Conservation (phyloP, 345 rosid genomes). For the Populus nigra region DNA sequence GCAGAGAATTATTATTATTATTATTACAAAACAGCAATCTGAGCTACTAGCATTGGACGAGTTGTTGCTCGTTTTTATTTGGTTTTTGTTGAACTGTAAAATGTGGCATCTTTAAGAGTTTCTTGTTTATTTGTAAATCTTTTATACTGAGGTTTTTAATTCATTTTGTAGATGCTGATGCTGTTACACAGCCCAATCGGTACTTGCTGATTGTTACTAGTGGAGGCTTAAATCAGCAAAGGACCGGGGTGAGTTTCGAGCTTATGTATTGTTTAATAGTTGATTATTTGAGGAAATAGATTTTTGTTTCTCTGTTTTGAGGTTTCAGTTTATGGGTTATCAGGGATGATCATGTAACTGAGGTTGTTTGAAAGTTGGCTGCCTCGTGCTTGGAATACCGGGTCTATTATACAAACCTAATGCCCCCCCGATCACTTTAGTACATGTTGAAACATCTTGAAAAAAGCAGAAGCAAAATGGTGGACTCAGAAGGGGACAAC, state of each 20-base stretch:
- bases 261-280: background rate
- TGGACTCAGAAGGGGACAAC: background rate
- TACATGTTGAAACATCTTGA: background rate
- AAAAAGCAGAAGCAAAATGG: background rate
- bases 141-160: background rate
- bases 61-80: background rate
- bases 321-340: background rate
- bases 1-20: background rate
- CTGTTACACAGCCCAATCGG: constrained; percentile 48
- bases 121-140: background rate
- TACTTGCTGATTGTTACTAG: constrained; percentile 78
- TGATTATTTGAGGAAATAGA: background rate
- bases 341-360: background rate
- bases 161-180: constrained; percentile 51
- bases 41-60: background rate
- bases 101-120: background rate
- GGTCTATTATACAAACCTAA: background rate
- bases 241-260: constrained; percentile 72
- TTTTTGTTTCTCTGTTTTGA: background rate
- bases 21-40: background rate
- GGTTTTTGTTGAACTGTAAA: background rate
- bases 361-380: background rate
- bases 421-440: background rate
- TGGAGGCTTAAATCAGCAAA: constrained; percentile 93
- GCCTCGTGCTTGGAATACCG: background rate